phyloP scores from a whole-genome alignment of 2,329 filamentous ascomycete species.

The Neofusicoccum ribis region DNA sequence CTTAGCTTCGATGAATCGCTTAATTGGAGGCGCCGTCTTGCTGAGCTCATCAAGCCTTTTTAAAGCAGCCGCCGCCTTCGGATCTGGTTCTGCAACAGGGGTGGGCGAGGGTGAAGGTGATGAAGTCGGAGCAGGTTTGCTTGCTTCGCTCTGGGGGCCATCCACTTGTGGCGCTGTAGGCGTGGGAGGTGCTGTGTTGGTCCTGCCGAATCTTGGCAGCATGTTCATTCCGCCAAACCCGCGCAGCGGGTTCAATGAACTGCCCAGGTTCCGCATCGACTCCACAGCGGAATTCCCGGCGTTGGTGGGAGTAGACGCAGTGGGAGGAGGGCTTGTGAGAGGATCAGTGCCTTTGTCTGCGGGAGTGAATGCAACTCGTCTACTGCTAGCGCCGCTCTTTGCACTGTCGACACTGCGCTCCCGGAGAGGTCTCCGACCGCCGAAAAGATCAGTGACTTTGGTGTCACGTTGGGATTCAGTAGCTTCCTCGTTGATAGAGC shows the following conservation, averaged over 20 bases:
- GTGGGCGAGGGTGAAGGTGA: neutral
- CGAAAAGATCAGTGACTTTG: constrained; percentile 66
- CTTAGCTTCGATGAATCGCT: constrained; percentile 49
- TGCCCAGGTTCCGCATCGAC: constrained; percentile 78
- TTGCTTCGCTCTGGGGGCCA: neutral
- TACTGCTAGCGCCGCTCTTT: constrained; percentile 63
- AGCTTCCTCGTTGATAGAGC: constrained; percentile 49
- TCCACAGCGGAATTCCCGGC: constrained; percentile 66
- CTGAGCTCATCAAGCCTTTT: constrained; percentile 46
- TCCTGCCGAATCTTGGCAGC: constrained; percentile 73
- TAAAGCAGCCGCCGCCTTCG: constrained; percentile 41
- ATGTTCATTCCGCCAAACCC: constrained; percentile 72
- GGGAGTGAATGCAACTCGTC: constrained; percentile 53
- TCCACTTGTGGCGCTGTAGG: constrained; percentile 24
- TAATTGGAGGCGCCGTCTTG: constrained; percentile 48
- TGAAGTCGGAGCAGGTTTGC: no score
- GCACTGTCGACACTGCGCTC: constrained; percentile 78
- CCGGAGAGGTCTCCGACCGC: constrained; percentile 62
- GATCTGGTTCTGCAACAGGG: constrained; percentile 22
- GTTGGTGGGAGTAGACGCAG: constrained; percentile 22
- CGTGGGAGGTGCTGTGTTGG: constrained; percentile 47
- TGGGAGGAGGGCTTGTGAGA: constrained; percentile 24
- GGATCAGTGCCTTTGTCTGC: constrained; percentile 27
- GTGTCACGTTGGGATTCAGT: constrained; percentile 22
- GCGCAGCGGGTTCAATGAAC: constrained; percentile 78